phyloP scores from a whole-genome alignment of 192 early-diverging fungal species.

The Chytriomyces confervae region DNA sequence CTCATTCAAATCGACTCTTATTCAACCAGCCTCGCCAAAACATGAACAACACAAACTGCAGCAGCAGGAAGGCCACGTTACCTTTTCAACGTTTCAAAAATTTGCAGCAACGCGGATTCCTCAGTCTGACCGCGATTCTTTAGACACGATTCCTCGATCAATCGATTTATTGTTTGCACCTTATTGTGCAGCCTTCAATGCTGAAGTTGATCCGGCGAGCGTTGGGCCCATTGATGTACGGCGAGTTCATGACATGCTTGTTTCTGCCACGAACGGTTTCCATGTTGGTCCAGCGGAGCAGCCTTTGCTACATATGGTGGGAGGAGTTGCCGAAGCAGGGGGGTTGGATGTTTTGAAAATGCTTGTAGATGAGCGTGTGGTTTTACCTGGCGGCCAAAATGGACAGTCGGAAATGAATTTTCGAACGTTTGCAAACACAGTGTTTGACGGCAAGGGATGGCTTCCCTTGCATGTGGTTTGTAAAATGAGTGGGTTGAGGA shows the following conservation, averaged over 20 bases:
- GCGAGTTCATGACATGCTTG: conserved; percentile 18
- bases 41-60: too few relatives aligned
- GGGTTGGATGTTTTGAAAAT: conserved; percentile 29
- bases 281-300: not conserved
- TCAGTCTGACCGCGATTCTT: not conserved
- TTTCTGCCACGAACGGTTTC: not conserved
- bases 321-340: not conserved
- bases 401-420: not conserved
- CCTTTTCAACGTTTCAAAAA: not conserved
- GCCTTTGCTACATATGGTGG: conserved; percentile 6
- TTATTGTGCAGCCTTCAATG: conserved; percentile 17
- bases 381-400: not conserved
- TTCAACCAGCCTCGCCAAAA: not conserved
- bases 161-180: conserved; percentile 19
- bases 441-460: conserved; percentile 22
- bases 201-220: conserved; percentile 6
- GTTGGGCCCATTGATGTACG: conserved; percentile 3
- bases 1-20: conserved; percentile 6
- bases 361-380: conserved; percentile 26
- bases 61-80: not conserved
- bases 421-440: not conserved
- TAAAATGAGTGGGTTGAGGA: not conserved
- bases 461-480: conserved; percentile 20
- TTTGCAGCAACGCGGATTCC: conserved; percentile 13
- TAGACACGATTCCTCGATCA: not conserved